These are phyloP conservation scores for Gynandropsis gynandra DNA, from an alignment of 345 rosid genomes.

Conservation along the genomic window DNA sequence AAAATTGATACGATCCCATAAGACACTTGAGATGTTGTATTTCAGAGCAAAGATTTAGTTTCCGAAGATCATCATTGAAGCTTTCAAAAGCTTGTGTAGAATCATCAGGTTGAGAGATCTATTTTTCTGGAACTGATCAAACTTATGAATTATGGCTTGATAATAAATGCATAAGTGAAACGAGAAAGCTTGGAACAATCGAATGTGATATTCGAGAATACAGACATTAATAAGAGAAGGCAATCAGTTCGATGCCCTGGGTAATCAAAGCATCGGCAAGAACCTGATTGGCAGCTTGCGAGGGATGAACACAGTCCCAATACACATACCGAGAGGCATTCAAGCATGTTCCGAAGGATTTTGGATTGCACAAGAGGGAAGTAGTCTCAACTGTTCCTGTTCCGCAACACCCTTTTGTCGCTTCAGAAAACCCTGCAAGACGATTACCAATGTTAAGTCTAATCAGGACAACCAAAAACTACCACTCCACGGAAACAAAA, in stretches of 20 bases:
- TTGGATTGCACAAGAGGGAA: slow-evolving; percentile 59
- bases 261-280: slow-evolving; percentile 60
- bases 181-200: neutral
- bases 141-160: slow-evolving; percentile 13
- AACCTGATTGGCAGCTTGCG: slow-evolving; percentile 81
- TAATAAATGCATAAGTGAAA: slow-evolving; percentile 1
- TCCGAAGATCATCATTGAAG: no score
- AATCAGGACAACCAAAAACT: no score
- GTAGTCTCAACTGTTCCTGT: slow-evolving; percentile 82
- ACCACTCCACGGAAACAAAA: neutral
- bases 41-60: no score
- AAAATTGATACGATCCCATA: no score
- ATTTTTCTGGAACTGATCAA: slow-evolving; percentile 11
- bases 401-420: slow-evolving; percentile 83
- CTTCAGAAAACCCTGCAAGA: slow-evolving; percentile 63
- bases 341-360: slow-evolving; percentile 66
- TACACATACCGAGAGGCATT: slow-evolving; percentile 82
- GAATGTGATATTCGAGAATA: no score
- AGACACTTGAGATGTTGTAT: no score
- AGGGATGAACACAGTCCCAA: slow-evolving; percentile 93
- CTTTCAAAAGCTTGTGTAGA: no score
- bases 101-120: no score
- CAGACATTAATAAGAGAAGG: slow-evolving; percentile 1
- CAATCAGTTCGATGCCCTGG: slow-evolving; percentile 56
- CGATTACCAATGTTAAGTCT: no score